A percentile compares a stretch with the other conserved stretches of the same genome.
Conservation (phyloP, 1,139 yeast genomes). For the Debaryomyces udenii region DNA sequence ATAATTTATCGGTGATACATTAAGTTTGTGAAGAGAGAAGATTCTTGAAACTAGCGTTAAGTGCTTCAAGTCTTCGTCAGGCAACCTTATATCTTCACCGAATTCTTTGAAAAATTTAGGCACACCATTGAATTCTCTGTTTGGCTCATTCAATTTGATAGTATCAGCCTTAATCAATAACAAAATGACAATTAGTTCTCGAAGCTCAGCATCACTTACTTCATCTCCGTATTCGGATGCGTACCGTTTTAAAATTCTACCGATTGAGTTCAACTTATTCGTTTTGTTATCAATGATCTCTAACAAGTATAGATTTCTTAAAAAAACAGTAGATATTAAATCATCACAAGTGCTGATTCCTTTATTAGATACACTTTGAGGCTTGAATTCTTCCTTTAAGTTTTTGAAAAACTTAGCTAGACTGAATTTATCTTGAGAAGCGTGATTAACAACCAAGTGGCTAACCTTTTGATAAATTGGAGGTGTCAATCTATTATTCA, state of each 20-base stretch:
- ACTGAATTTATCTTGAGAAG: constrained; percentile 31
- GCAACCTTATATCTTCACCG: constrained; percentile 30
- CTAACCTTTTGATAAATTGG: constrained; percentile 33
- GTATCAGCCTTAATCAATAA: constrained; percentile 41
- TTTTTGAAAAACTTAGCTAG: constrained; percentile 38
- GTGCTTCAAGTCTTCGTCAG: constrained; percentile 33
- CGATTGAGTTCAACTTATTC: constrained; percentile 55
- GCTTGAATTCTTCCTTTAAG: constrained; percentile 18
- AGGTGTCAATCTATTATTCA: constrained; percentile 58
- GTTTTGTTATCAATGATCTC: constrained; percentile 54
- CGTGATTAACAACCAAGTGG: constrained; percentile 33
- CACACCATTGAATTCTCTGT: constrained; percentile 37
- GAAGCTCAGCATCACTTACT: constrained; percentile 25
- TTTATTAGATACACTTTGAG: constrained; percentile 17
- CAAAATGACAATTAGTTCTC: constrained; percentile 47
- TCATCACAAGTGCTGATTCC: constrained; percentile 49
- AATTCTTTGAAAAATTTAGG: constrained; percentile 39
- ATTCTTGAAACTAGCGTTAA: constrained; percentile 59
- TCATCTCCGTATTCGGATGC: constrained; percentile 24
- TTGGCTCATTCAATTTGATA: constrained; percentile 32
- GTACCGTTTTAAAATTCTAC: constrained; percentile 50
- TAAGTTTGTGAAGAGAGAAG: constrained; percentile 55
- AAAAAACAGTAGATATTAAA: constrained; percentile 59
- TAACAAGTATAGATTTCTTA: constrained; percentile 59
- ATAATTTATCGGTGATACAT: constrained; percentile 59